Conservation (phyloP, 495 filamentous ascomycete species). For the Aspergillus egyptiacus region DNA sequence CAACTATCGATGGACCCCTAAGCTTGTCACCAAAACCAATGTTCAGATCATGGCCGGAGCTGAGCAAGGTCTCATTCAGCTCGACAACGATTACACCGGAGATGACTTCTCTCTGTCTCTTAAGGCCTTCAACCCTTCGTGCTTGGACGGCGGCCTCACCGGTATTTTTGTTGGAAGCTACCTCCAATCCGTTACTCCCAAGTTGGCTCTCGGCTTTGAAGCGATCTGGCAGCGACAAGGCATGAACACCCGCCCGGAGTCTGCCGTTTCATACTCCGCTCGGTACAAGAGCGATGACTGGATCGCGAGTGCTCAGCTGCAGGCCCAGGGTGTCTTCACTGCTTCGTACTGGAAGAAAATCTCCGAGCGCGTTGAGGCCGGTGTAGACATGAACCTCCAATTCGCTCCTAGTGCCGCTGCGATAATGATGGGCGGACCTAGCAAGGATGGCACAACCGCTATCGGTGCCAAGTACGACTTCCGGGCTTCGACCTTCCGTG, state of each 20-base stretch:
- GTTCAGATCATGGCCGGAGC: constrained; percentile 68
- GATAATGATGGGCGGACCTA: constrained; percentile 62
- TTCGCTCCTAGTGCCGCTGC: constrained; percentile 59
- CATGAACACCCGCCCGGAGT: constrained; percentile 72
- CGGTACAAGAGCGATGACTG: constrained; percentile 86
- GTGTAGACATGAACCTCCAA: constrained; percentile 87
- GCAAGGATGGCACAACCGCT: constrained; percentile 82
- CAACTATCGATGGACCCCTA: constrained; percentile 79
- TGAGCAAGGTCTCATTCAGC: constrained; percentile 66
- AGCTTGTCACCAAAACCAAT: constrained; percentile 76
- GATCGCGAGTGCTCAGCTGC: constrained; percentile 81
- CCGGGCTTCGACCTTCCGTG: constrained; percentile 85
- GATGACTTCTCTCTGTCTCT: constrained; percentile 85
- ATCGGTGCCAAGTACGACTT: constrained; percentile 98
- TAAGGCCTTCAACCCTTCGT: constrained; percentile 89
- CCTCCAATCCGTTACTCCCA: constrained; percentile 85
- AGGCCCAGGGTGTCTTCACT: constrained; percentile 75
- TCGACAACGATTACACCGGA: constrained; percentile 92
- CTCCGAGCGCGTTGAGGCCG: constrained; percentile 93
- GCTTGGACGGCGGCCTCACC: constrained; percentile 83
- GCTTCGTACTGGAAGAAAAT: constrained; percentile 93
- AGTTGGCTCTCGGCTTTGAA: constrained; percentile 83
- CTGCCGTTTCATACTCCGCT: constrained; percentile 77
- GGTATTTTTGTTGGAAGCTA: constrained; percentile 95
- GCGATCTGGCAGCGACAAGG: constrained; percentile 85